These are phyloP conservation scores for Xylaria polymorpha DNA, from an alignment of 2,329 filamentous ascomycete species.

Conservation along the genomic window DNA sequence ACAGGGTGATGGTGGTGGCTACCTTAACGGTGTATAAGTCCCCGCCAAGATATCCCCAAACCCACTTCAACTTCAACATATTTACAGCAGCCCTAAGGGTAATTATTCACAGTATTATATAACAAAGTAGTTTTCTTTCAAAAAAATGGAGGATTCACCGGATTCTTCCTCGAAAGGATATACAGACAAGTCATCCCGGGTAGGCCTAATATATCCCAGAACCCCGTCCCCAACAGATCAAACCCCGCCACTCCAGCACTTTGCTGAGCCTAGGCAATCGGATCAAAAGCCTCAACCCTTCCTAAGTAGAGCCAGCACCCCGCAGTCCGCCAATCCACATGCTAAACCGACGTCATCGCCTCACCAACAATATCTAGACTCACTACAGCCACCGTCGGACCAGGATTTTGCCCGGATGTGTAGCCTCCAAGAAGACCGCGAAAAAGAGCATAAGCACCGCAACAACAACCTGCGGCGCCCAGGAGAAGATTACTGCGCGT, in stretches of 20 bases:
- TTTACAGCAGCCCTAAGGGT: neutral
- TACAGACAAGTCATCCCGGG: neutral
- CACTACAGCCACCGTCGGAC: slow-evolving; percentile 59
- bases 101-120: neutral
- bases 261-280: neutral
- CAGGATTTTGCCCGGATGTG: slow-evolving; percentile 62
- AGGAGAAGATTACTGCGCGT: slow-evolving; percentile 37
- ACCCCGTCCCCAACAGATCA: slow-evolving; percentile 3
- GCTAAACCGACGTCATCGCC: slow-evolving; percentile 41
- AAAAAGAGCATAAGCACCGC: slow-evolving; percentile 58
- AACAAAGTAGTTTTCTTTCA: neutral
- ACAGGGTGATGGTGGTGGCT: neutral
- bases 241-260: slow-evolving; percentile 15
- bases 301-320: neutral
- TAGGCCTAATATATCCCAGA: neutral
- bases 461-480: slow-evolving; percentile 51
- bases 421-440: slow-evolving; percentile 60
- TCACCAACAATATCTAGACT: slow-evolving; percentile 61
- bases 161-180: neutral
- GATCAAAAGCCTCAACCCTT: slow-evolving; percentile 12
- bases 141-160: slow-evolving; percentile 19
- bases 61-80: slow-evolving; percentile 9
- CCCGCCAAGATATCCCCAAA: slow-evolving; percentile 22
- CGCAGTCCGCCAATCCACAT: slow-evolving; percentile 35
- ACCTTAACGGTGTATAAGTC: slow-evolving; percentile 4